These are phyloP conservation scores for Neurospora sp. DNA, from an alignment of 495 filamentous ascomycete species.

Conservation along the genomic window DNA sequence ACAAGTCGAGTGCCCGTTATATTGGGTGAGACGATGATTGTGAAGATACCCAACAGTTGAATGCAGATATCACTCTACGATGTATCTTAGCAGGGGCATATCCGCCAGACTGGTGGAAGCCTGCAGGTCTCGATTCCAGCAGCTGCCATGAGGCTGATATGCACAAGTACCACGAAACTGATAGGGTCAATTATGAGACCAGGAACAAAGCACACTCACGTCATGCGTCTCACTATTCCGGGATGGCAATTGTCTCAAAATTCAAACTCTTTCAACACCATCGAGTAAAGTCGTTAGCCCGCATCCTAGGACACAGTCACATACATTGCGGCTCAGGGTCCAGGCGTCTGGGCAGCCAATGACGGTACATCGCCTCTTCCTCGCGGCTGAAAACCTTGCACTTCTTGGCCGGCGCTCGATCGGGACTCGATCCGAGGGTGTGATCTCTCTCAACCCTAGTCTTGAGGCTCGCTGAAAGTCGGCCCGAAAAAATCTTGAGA, in stretches of 20 bases:
- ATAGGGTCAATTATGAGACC: background rate
- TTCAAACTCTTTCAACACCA: background rate
- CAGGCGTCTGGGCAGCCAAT: background rate
- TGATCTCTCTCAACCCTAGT: background rate
- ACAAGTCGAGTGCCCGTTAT: background rate
- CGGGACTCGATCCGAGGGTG: background rate
- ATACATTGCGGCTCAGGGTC: background rate
- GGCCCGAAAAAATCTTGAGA: background rate
- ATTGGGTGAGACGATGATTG: background rate
- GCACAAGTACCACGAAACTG: background rate
- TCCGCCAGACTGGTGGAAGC: background rate
- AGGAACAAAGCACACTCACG: background rate
- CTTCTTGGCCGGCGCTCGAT: background rate
- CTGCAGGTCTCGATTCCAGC: background rate
- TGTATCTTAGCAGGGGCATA: background rate
- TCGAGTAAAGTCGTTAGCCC: background rate
- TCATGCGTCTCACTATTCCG: background rate
- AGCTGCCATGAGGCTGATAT: background rate
- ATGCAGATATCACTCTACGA: background rate
- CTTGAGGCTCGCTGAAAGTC: background rate
- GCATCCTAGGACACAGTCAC: background rate
- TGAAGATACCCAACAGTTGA: background rate
- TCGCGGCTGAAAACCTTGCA: background rate
- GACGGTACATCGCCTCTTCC: background rate
- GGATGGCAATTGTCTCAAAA: background rate